Base-by-base conservation (phyloP, 805 yeast genomes). In the Teunomyces panamensis region DNA sequence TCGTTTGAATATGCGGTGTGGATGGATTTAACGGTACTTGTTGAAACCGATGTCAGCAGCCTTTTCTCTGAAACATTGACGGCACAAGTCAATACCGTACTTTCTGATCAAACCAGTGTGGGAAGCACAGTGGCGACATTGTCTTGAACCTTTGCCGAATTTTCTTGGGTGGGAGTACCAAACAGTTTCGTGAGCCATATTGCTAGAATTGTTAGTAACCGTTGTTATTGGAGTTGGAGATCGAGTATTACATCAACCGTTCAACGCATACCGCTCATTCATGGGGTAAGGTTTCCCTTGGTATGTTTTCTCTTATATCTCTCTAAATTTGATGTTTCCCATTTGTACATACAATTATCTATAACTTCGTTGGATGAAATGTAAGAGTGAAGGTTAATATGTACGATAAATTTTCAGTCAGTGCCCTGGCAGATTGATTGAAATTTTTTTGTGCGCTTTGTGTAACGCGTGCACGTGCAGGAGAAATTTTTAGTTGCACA, bases 101-200 rank as follows among this genome's bases (percentile, higher is more conserved):
- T 94, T 94, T 89, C 99, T 92, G 85, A 94, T 89, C 78, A 94
- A 88, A 85, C 98, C 98, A 68, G 89, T 78, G 91, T 92, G 97
- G 79, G 98, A 89, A 69, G 96, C 83, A 77, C 96, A 89, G 84
- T 92, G 91, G 79, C 98, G 94, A 85, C 98, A 94, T 83, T 89
- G 94, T 84, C 99, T 96, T 71, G 98, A 88, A 82, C 99, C 99
- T 89, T 94, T 94, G 80, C 99, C 99, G 90, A 83, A 92, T 81
- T 87, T 91, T 89, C 98, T 89, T 85, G 99, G 99, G 96, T 94
- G 99, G 77, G 98, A 91, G 86, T 79, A 94, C 99, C 99, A 94
- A 85, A 92, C 96, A 90, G 89, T 86, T 86, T 89, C 97, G 97
- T 91, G 98, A 87, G 97, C 97, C 98, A 91, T 91, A 56, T 80